Conservation (phyloP, 2,329 filamentous ascomycete genomes). For the Dactylella cylindrospora region DNA sequence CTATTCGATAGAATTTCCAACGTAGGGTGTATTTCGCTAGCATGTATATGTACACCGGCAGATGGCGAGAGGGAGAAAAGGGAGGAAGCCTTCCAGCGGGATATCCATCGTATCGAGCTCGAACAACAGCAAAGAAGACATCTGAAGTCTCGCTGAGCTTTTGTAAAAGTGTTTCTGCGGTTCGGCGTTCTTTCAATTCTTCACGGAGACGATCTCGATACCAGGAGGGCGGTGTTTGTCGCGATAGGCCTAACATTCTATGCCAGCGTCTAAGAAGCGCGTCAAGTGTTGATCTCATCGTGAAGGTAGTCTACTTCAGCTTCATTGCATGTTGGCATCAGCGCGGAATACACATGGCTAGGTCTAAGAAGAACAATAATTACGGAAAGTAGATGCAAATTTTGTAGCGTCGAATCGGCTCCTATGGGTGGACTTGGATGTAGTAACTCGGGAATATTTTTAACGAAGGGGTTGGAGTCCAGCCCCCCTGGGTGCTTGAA, state of each 20-base stretch:
- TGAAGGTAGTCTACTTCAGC: too few relatives aligned
- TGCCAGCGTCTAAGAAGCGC: slow-evolving; percentile 43
- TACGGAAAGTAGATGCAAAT: too few relatives aligned
- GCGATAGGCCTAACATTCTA: slow-evolving; percentile 50
- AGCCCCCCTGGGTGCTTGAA: too few relatives aligned
- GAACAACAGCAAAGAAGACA: slow-evolving; percentile 54
- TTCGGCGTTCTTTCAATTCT: slow-evolving; percentile 51
- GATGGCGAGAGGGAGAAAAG: slow-evolving; percentile 48
- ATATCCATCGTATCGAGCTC: slow-evolving; percentile 53
- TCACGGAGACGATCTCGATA: slow-evolving; percentile 49
- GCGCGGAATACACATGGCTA: too few relatives aligned
- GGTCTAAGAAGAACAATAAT: too few relatives aligned
- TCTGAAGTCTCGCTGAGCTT: slow-evolving; percentile 56
- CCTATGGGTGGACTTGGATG: too few relatives aligned
- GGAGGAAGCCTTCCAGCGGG: slow-evolving; percentile 46
- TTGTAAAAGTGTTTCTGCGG: slow-evolving; percentile 49
- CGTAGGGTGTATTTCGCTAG: slow-evolving; percentile 55
- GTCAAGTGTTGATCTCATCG: too few relatives aligned
- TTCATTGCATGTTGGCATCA: too few relatives aligned
- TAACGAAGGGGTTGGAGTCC: too few relatives aligned
- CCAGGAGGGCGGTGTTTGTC: slow-evolving; percentile 52
- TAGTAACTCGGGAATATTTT: too few relatives aligned
- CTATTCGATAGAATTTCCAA: slow-evolving; percentile 54
- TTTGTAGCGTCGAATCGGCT: too few relatives aligned
- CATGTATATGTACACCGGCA: slow-evolving; percentile 53